Evolutionary conservation across 1,284 basidiomycete species (phyloP).

Genomic region (Boletus sp.): DNA sequence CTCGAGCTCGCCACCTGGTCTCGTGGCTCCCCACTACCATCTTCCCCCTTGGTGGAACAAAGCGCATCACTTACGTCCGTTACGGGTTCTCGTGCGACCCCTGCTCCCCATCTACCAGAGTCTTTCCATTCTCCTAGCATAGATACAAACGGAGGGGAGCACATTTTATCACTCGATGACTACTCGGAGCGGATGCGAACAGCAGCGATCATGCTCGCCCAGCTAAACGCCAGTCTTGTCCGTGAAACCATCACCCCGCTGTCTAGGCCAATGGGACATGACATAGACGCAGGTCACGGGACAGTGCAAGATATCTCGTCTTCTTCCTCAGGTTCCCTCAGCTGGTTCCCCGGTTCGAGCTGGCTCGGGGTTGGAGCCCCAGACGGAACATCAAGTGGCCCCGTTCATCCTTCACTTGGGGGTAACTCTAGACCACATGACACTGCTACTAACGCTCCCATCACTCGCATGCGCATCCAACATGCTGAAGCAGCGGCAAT

Average conservation of each 20-base stretch:
- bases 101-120: conserved; percentile 10
- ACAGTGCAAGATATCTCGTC: conserved; percentile 17
- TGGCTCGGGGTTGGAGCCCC: conserved; percentile 46
- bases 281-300: conserved; percentile 13
- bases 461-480: conserved; percentile 63
- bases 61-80: conserved; percentile 14
- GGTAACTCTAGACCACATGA: conserved; percentile 28
- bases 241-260: conserved; percentile 45
- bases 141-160: conserved; percentile 14
- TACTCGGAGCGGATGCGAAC: conserved; percentile 98
- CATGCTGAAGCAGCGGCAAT: conserved; percentile 85
- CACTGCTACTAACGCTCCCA: conserved; percentile 24
- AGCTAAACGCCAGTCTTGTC: conserved; percentile 83
- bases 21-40: conserved; percentile 51
- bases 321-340: conserved; percentile 36
- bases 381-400: conserved; percentile 24
- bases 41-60: conserved; percentile 42
- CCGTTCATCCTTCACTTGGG: conserved; percentile 32
- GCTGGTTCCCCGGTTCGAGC: conserved; percentile 65
- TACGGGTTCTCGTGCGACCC: conserved; percentile 11
- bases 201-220: conserved; percentile 96
- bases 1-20: conserved; percentile 85
- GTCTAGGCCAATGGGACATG: conserved; percentile 33
- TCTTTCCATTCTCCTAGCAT: conserved; percentile 4
- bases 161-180: conserved; percentile 75